A percentile compares a stretch with the other conserved stretches of the same genome.
phyloP scores from a whole-genome alignment of 225 moss, liverwort and hornwort genomes.

The Polytrichum formosum region DNA sequence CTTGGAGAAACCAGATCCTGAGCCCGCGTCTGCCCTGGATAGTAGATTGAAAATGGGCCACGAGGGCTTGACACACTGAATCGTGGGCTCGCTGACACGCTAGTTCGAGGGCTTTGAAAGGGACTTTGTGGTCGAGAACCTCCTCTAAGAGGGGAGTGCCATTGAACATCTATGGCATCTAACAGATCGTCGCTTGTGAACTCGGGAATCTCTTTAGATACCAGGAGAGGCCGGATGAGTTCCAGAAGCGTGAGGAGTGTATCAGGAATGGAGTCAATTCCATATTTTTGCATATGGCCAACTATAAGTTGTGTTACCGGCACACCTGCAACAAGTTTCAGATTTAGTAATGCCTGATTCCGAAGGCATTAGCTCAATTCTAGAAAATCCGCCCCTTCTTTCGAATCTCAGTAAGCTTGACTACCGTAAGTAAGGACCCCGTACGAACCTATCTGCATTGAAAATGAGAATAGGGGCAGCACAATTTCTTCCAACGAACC shows the following conservation, averaged over 20 bases:
- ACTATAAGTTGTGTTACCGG: constrained; percentile 28
- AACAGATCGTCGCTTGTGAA: constrained; percentile 44
- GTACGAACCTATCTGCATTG: too few relatives aligned
- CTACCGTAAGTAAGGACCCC: too few relatives aligned
- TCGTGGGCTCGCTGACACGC: constrained; percentile 14
- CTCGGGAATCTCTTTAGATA: constrained; percentile 26
- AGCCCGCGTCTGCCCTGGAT: constrained; percentile 10
- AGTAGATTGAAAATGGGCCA: constrained; percentile 15
- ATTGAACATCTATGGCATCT: constrained; percentile 38
- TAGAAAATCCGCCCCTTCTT: too few relatives aligned
- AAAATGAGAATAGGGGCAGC: too few relatives aligned
- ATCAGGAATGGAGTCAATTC: constrained; percentile 27
- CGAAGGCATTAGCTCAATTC: too few relatives aligned
- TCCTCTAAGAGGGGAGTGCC: constrained; percentile 35
- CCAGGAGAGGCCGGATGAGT: constrained; percentile 30
- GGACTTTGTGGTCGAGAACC: constrained; percentile 40
- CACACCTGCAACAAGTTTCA: constrained; percentile 23
- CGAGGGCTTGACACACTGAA: constrained; percentile 17
- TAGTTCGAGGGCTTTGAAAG: constrained; percentile 32
- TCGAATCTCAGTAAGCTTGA: too few relatives aligned
- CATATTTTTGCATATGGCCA: constrained; percentile 31
- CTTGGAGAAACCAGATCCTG: constrained; percentile 13
- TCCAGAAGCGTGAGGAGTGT: constrained; percentile 27
- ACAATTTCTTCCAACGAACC: too few relatives aligned
- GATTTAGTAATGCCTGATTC: too few relatives aligned